phyloP scores from a whole-genome alignment of 768 basidiomycete species.

The Phanerodontia chrysosporium region DNA sequence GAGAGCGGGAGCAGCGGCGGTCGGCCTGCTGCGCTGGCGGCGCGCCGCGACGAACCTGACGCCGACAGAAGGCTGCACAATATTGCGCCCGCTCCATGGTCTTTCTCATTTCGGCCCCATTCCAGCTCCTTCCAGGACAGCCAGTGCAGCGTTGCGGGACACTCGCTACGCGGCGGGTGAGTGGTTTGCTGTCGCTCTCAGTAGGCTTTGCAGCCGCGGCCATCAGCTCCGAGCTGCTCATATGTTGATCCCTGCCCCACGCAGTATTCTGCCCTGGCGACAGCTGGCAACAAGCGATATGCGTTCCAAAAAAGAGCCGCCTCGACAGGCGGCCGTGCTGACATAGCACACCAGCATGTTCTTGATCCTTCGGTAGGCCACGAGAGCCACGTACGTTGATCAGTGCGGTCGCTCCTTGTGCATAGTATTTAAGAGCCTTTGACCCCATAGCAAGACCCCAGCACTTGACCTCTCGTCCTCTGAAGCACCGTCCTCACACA shows the following conservation, averaged over 20 bases:
- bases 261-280: neutral
- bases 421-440: neutral
- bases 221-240: neutral
- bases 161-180: neutral
- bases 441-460: neutral
- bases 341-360: neutral
- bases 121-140: too few species aligned
- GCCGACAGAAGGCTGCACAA: too few species aligned
- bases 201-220: neutral
- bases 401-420: neutral
- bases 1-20: too few species aligned
- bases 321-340: neutral
- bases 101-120: too few species aligned
- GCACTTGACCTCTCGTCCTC: neutral
- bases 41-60: too few species aligned
- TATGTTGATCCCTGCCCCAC: neutral
- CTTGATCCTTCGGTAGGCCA: neutral
- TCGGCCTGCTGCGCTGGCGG: too few species aligned
- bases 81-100: too few species aligned
- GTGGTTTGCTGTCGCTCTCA: neutral
- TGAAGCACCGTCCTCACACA: neutral
- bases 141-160: neutral
- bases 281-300: neutral
- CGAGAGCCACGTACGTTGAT: neutral
- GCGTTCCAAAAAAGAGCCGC: neutral